Evolutionary conservation across 2,329 filamentous ascomycete genomes (phyloP).

Genomic region (Talaromyces piceae): DNA sequence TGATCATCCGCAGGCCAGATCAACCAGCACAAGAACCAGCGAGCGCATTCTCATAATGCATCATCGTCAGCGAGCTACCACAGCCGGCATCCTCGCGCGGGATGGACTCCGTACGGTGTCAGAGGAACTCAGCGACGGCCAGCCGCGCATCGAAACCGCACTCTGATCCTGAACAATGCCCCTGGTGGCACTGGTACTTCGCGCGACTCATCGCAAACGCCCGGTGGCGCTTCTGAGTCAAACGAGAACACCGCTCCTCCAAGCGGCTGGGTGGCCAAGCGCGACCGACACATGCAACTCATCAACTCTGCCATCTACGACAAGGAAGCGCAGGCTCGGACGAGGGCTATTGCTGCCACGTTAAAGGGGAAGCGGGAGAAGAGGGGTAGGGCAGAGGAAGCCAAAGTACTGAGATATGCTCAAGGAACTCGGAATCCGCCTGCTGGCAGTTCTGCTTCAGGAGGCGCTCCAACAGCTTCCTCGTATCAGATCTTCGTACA

Average conservation of each 20-base stretch:
- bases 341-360: slow-evolving; percentile 65
- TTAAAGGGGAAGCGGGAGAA: slow-evolving; percentile 44
- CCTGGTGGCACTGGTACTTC: slow-evolving; percentile 8
- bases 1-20: slow-evolving; percentile 56
- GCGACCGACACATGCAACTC: slow-evolving; percentile 69
- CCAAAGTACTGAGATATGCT: slow-evolving; percentile 34
- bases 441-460: slow-evolving; percentile 10
- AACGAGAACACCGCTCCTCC: slow-evolving; percentile 10
- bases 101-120: slow-evolving; percentile 39
- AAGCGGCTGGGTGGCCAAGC: slow-evolving; percentile 61
- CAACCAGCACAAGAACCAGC: slow-evolving; percentile 65
- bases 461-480: slow-evolving; percentile 23
- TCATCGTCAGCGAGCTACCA: slow-evolving; percentile 16
- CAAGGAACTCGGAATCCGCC: slow-evolving; percentile 20
- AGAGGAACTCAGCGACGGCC: slow-evolving; percentile 32
- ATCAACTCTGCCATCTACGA: slow-evolving; percentile 76
- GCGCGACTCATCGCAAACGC: slow-evolving; percentile 1
- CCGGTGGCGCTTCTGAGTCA: not conserved
- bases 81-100: slow-evolving; percentile 22
- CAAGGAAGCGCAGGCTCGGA: slow-evolving; percentile 60
- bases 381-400: slow-evolving; percentile 48
- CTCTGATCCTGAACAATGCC: slow-evolving; percentile 57
- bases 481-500: slow-evolving; percentile 61
- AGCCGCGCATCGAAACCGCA: slow-evolving; percentile 47
- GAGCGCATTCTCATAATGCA: slow-evolving; percentile 17